A percentile compares a stretch with the other conserved stretches of the same genome.
Evolutionary conservation across 768 basidiomycete genomes (phyloP).

Genomic region (Leccinum ochraceum): DNA sequence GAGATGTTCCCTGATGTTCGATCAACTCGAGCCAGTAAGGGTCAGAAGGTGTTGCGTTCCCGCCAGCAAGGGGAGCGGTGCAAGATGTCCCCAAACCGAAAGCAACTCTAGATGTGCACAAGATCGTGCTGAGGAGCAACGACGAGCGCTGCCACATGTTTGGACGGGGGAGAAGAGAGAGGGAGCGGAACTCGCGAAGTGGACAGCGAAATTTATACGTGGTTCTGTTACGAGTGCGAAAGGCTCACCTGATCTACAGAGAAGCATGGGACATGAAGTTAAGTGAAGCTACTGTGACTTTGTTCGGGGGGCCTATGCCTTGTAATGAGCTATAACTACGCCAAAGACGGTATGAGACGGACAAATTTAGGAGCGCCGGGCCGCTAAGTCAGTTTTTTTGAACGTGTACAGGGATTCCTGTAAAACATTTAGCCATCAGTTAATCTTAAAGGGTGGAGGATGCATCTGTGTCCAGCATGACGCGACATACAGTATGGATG

Average conservation of each 20-base stretch:
- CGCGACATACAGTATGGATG: not conserved
- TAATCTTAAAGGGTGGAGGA: not conserved
- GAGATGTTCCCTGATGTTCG: slow-evolving; percentile 68
- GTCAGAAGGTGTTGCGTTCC: slow-evolving; percentile 41
- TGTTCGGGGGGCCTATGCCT: not conserved
- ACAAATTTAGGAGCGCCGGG: not conserved
- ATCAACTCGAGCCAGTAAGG: slow-evolving; percentile 75
- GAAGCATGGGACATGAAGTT: not conserved
- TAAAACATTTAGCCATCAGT: not conserved
- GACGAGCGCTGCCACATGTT: slow-evolving; percentile 13
- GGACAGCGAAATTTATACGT: slow-evolving; percentile 9
- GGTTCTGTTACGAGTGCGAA: not conserved
- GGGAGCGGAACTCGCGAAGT: slow-evolving; percentile 29
- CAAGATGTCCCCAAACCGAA: slow-evolving; percentile 48
- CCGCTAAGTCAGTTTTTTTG: not conserved
- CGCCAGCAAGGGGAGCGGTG: slow-evolving; percentile 44
- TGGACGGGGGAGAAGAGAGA: not conserved
- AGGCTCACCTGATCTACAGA: not conserved
- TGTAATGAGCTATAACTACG: not conserved
- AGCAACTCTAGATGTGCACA: slow-evolving; percentile 1
- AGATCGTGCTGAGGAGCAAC: slow-evolving; percentile 13
- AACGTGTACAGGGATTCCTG: not conserved
- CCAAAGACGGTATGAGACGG: not conserved
- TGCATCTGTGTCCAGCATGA: not conserved
- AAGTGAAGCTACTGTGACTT: not conserved